These are phyloP conservation scores for Termitomyces sp. DNA, from an alignment of 1,284 basidiomycete genomes.

Conservation along the genomic window DNA sequence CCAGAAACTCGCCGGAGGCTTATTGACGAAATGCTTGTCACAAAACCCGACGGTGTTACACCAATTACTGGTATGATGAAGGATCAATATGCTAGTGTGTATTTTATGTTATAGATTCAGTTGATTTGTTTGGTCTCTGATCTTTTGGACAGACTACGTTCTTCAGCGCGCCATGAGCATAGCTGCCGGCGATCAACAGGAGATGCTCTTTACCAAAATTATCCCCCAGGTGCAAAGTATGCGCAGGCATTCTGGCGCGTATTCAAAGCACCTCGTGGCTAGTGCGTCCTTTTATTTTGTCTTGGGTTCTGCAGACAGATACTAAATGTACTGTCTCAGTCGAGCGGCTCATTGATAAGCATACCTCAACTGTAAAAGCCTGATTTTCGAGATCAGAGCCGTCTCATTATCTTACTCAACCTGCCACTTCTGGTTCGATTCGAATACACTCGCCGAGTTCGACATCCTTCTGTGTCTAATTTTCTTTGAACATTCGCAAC, in stretches of 20 bases:
- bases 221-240: slow-evolving; percentile 65
- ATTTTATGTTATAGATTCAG: background rate
- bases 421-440: background rate
- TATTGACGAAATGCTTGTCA: slow-evolving; percentile 77
- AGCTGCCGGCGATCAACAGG: slow-evolving; percentile 71
- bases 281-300: slow-evolving; percentile 48
- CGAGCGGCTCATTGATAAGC: slow-evolving; percentile 60
- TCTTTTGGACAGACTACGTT: slow-evolving; percentile 60
- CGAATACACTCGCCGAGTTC: background rate
- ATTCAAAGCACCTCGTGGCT: slow-evolving; percentile 75
- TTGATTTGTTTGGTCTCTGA: slow-evolving; percentile 6
- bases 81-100: slow-evolving; percentile 85
- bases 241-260: slow-evolving; percentile 64
- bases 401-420: background rate
- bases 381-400: slow-evolving; percentile 7
- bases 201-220: slow-evolving; percentile 56
- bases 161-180: slow-evolving; percentile 71
- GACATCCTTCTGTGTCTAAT: background rate
- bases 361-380: slow-evolving; percentile 19
- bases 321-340: slow-evolving; percentile 35
- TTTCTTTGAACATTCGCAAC: slow-evolving; percentile 6
- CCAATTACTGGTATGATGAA: slow-evolving; percentile 81
- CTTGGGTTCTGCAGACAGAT: background rate
- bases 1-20: slow-evolving; percentile 59
- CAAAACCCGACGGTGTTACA: slow-evolving; percentile 56